phyloP scores from a whole-genome alignment of 495 filamentous ascomycete genomes.

The Penicillium samsonianum region DNA sequence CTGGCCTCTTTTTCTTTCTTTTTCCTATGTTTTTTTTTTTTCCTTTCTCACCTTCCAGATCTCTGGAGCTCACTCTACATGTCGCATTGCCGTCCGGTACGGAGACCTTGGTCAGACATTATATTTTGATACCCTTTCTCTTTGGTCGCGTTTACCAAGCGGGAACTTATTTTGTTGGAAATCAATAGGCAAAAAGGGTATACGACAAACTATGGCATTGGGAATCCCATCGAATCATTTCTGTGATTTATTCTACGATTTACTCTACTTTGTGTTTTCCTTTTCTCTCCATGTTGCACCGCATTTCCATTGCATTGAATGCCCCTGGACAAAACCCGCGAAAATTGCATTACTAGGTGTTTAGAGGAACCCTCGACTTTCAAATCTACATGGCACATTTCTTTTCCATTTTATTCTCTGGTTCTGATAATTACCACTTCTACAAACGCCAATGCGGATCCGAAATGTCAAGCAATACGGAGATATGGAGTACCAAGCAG shows the following conservation, averaged over 20 bases:
- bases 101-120: slow-evolving; percentile 23
- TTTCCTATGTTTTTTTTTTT: slow-evolving; percentile 12
- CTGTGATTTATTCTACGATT: slow-evolving; percentile 2
- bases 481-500: neutral
- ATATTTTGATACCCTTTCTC: slow-evolving; percentile 36
- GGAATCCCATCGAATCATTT: slow-evolving; percentile 5
- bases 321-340: neutral
- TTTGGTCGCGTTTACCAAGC: slow-evolving; percentile 23
- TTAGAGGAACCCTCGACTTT: slow-evolving; percentile 1
- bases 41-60: slow-evolving; percentile 8
- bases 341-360: slow-evolving; percentile 11
- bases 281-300: slow-evolving; percentile 3
- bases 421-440: neutral
- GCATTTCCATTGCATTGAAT: neutral
- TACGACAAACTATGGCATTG: slow-evolving; percentile 12
- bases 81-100: slow-evolving; percentile 15
- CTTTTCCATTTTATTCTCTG: neutral
- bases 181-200: slow-evolving; percentile 14
- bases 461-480: neutral
- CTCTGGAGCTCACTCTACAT: slow-evolving; percentile 15
- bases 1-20: slow-evolving; percentile 25
- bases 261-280: slow-evolving; percentile 1
- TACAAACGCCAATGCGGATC: neutral
- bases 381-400: neutral
- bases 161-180: slow-evolving; percentile 15